Evolutionary conservation across 306 rosid species (phyloP), one percentile per base, ranked within the genome.

Genomic region (Lupinus albus): DNA sequence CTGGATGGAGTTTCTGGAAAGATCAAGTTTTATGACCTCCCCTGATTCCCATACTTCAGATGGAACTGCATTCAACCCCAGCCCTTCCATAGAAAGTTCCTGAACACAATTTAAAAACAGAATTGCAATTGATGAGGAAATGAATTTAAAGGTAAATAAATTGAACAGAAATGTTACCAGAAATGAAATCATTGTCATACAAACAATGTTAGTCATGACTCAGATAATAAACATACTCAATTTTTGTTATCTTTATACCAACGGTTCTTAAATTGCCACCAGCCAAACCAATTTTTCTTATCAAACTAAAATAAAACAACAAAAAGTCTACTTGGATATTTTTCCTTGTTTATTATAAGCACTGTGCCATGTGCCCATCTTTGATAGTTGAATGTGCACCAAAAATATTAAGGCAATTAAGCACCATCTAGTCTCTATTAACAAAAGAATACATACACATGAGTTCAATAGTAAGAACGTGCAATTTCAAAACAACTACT

Each of bases 81-180:
- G 21, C 74, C 95, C 92, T 78, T 78, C 87, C 84, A 92, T 72
- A 49, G 89, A 87, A 76, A 92, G 84, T 78, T 92, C 98, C 98
- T 92, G 81, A 63, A 75, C 71, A 73, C 54, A 78, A 71, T 53
- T 48, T 42, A 13, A 51, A 61, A 61, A 33, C 60, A 70, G 45
- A 60, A 48, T 38, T 28, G 21, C n/a, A 55, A 62, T 48, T 48
- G 47, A 72, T 61, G 65, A 67, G 42, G 20, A 58, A 46, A 63
- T 33, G 3, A 53, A 49, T 57, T 33, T 63, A 49, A 33, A 2
- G 60, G 51, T 48, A 50, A 64, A 65, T 42, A 53, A 59, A 71
- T 6, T 61, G 15, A 70, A 78, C 44, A 21, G 8, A 12, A 49
- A 47, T 21, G 50, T 39, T 65, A 55, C 12, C 16, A 50, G 58